Conservation (phyloP, 2,329 filamentous ascomycete species). For the Mycosphaerella sp. region DNA sequence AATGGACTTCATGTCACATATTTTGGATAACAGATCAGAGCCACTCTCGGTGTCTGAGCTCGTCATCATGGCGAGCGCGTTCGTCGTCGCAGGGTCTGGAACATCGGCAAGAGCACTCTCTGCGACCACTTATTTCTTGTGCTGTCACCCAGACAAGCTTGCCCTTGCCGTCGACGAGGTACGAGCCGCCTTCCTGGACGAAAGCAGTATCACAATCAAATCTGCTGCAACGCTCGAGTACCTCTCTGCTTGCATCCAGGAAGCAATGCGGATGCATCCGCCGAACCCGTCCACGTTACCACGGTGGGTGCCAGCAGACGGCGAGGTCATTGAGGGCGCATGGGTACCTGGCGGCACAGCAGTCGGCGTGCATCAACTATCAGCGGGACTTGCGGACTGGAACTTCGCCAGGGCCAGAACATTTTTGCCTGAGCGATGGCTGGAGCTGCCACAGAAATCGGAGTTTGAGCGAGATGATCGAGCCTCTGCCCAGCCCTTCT, state of each 20-base stretch:
- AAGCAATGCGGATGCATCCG: constrained; percentile 13
- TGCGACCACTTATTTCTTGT: constrained; percentile 28
- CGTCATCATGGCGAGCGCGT: constrained; percentile 19
- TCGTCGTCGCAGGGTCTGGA: constrained; percentile 36
- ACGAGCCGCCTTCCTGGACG: constrained; percentile 27
- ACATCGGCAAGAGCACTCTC: constrained; percentile 34
- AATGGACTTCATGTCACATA: constrained; percentile 20
- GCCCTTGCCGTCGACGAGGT: constrained; percentile 32
- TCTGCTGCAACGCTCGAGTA: constrained; percentile 1
- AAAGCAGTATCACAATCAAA: constrained; percentile 29
- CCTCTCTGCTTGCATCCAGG: constrained; percentile 9
- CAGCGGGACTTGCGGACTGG: neutral
- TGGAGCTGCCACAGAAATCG: constrained; percentile 3
- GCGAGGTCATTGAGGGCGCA: constrained; percentile 7
- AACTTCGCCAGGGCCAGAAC: constrained; percentile 7
- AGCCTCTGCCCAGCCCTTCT: constrained; percentile 26
- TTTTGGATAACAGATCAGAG: constrained; percentile 20
- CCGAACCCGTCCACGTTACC: constrained; percentile 1
- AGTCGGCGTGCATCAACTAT: constrained; percentile 9
- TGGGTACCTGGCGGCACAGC: constrained; percentile 16
- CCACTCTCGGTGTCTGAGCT: constrained; percentile 9
- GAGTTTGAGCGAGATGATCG: constrained; percentile 27
- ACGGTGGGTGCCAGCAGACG: constrained; percentile 2
- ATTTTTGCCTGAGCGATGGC: constrained; percentile 10
- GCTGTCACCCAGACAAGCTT: constrained; percentile 27